Conservation (phyloP, 2,329 filamentous ascomycete genomes). For the Fusarium sp. region DNA sequence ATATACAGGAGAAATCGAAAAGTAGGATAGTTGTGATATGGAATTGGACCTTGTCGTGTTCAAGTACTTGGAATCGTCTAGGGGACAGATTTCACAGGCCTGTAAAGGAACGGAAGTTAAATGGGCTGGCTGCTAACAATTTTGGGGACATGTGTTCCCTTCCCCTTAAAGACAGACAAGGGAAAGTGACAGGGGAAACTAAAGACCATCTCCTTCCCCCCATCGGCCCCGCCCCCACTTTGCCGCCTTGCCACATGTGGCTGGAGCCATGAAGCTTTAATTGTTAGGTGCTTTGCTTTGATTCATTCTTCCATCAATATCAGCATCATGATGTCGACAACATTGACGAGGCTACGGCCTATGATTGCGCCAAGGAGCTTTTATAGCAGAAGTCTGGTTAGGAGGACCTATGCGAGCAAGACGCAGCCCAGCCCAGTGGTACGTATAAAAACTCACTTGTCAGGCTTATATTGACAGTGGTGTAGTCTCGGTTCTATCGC, state of each 20-base stretch:
- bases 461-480: not conserved
- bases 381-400: not conserved
- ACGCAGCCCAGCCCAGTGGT: slow-evolving; percentile 44
- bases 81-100: slow-evolving; percentile 44
- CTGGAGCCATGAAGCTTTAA: slow-evolving; percentile 24
- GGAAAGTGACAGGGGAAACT: slow-evolving; percentile 1
- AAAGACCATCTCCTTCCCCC: slow-evolving; percentile 12
- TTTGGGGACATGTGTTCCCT: slow-evolving; percentile 50
- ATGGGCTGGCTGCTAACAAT: slow-evolving; percentile 29
- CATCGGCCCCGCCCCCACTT: slow-evolving; percentile 36
- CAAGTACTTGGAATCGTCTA: slow-evolving; percentile 34
- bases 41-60: slow-evolving; percentile 14
- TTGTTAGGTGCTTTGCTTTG: slow-evolving; percentile 1
- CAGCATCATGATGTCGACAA: slow-evolving; percentile 17
- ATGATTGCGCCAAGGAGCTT: not conserved
- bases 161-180: slow-evolving; percentile 31
- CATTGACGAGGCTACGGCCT: slow-evolving; percentile 28
- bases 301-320: not conserved
- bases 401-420: slow-evolving; percentile 44
- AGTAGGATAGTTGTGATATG: slow-evolving; percentile 1
- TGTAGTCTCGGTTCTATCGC: slow-evolving; percentile 76
- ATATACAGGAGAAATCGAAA: slow-evolving; percentile 8
- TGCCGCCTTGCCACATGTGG: slow-evolving; percentile 16
- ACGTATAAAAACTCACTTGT: not conserved
- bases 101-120: slow-evolving; percentile 16